These are phyloP conservation scores for Candida sphagnicola DNA, from an alignment of 805 yeast genomes.

Conservation along the genomic window DNA sequence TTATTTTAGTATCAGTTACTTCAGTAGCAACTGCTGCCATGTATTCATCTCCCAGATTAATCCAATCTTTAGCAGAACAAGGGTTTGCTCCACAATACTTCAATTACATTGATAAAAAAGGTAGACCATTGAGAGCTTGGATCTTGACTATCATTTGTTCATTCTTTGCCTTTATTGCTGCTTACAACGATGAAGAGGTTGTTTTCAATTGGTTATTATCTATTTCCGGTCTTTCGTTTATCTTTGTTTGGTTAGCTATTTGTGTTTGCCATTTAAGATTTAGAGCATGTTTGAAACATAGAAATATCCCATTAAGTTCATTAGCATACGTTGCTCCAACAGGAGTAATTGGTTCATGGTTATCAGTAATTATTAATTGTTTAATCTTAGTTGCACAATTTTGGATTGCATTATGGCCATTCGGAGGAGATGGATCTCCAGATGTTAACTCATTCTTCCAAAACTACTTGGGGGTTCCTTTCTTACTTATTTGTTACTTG, in stretches of 20 bases:
- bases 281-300: slow-evolving; percentile 34
- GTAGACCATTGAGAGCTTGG: slow-evolving; percentile 40
- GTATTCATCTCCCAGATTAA: slow-evolving; percentile 39
- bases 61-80: slow-evolving; percentile 39
- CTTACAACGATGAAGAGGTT: slow-evolving; percentile 32
- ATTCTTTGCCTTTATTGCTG: slow-evolving; percentile 37
- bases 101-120: slow-evolving; percentile 37
- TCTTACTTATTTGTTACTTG: slow-evolving; percentile 23
- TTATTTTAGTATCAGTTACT: slow-evolving; percentile 37
- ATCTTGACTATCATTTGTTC: slow-evolving; percentile 29
- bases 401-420: slow-evolving; percentile 42
- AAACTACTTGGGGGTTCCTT: slow-evolving; percentile 29
- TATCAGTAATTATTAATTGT: slow-evolving; percentile 25
- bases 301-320: slow-evolving; percentile 20
- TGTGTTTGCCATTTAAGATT: slow-evolving; percentile 38
- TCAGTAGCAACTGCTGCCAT: slow-evolving; percentile 41
- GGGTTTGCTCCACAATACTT: slow-evolving; percentile 38
- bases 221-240: slow-evolving; percentile 26
- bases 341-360: slow-evolving; percentile 36
- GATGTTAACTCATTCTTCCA: slow-evolving; percentile 28
- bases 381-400: slow-evolving; percentile 39
- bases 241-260: slow-evolving; percentile 40
- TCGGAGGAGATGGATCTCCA: slow-evolving; percentile 22
- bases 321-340: slow-evolving; percentile 36
- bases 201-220: slow-evolving; percentile 38